Evolutionary conservation across 225 moss, liverwort and hornwort species (phyloP).

Genomic region (Rhytidiadelphus loreus): DNA sequence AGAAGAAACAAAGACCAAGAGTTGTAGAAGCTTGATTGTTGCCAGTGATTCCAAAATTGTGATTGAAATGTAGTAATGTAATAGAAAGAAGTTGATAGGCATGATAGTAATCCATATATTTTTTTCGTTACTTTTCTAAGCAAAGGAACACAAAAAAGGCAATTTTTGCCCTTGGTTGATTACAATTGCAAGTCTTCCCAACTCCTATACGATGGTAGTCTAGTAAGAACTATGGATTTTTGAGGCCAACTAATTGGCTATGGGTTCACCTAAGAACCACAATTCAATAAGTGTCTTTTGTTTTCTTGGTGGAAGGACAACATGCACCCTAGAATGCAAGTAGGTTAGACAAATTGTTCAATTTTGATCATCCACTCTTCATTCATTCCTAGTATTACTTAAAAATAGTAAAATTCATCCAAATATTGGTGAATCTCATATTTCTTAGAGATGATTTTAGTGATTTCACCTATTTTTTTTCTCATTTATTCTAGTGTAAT

Average conservation of each 20-base stretch:
- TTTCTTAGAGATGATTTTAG: background rate
- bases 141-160: background rate
- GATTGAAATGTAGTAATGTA: background rate
- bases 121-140: background rate
- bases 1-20: slow-evolving; percentile 8
- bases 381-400: background rate
- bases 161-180: background rate
- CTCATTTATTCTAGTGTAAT: background rate
- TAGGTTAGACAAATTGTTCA: fast-evolving
- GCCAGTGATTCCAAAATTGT: background rate
- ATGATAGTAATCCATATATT: background rate
- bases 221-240: background rate
- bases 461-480: background rate
- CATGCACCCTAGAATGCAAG: background rate
- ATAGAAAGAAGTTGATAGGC: background rate
- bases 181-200: background rate
- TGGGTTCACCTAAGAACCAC: background rate
- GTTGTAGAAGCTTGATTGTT: background rate
- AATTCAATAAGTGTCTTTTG: background rate
- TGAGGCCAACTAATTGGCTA: background rate
- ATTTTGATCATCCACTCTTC: background rate
- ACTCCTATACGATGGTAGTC: background rate
- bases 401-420: background rate
- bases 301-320: background rate
- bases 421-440: background rate